Conservation (phyloP, 805 yeast genomes). For the Metschnikowia proteae region DNA sequence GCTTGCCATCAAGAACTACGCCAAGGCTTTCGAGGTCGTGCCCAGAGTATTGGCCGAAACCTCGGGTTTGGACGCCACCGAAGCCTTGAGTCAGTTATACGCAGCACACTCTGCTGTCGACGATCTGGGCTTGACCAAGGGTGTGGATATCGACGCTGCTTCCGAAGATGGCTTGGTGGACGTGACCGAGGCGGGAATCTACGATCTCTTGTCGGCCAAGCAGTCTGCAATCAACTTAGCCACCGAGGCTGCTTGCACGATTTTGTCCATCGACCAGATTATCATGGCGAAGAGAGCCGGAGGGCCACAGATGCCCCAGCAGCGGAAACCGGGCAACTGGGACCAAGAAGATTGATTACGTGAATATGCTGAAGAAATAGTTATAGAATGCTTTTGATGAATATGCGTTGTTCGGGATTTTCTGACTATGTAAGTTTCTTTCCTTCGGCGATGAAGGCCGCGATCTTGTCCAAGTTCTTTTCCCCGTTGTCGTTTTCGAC, state of each 20-base stretch:
- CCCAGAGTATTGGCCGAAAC: slow-evolving; percentile 94
- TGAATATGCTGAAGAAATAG: not conserved
- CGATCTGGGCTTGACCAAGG: slow-evolving; percentile 52
- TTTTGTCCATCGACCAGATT: slow-evolving; percentile 90
- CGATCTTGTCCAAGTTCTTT: slow-evolving; percentile 67
- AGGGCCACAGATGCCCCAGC: slow-evolving; percentile 87
- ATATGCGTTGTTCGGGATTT: no score
- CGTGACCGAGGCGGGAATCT: slow-evolving; percentile 63
- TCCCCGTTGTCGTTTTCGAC: slow-evolving; percentile 70
- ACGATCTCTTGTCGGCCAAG: slow-evolving; percentile 77
- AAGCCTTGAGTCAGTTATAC: slow-evolving; percentile 82
- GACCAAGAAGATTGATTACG: slow-evolving; percentile 73
- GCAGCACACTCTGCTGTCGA: slow-evolving; percentile 70
- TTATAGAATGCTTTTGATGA: slow-evolving; percentile 1
- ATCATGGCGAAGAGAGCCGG: slow-evolving; percentile 99
- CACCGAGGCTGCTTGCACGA: slow-evolving; percentile 90
- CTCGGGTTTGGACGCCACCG: slow-evolving; percentile 87
- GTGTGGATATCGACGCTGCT: slow-evolving; percentile 69
- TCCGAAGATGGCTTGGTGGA: slow-evolving; percentile 64
- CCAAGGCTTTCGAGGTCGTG: slow-evolving; percentile 89
- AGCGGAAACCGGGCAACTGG: slow-evolving; percentile 91
- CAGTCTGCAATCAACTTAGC: slow-evolving; percentile 87
- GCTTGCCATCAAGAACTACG: slow-evolving; percentile 90
- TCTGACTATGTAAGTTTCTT: slow-evolving; percentile 15
- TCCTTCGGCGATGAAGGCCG: slow-evolving; percentile 54